A percentile compares a stretch with the other conserved stretches of the same genome.
Evolutionary conservation across 2,329 filamentous ascomycete genomes (phyloP).

Genomic region (Trematosphaeria pertusa): DNA sequence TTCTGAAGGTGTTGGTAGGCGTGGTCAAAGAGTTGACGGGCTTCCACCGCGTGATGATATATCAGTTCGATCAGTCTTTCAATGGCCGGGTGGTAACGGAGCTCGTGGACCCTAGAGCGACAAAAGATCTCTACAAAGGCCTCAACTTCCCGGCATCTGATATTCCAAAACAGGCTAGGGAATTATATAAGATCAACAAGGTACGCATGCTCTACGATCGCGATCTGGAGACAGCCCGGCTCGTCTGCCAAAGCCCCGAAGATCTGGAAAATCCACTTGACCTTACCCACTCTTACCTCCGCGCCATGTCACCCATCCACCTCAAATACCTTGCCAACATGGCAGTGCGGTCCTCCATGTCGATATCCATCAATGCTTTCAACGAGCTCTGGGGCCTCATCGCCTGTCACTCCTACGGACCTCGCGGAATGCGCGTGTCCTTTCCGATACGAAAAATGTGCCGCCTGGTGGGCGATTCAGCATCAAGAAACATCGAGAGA

Average conservation of each 20-base stretch:
- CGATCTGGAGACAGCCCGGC: conserved; percentile 77
- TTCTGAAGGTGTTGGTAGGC: conserved; percentile 82
- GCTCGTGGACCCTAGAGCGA: conserved; percentile 79
- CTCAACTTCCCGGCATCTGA: conserved; percentile 88
- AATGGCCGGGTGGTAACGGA: conserved; percentile 90
- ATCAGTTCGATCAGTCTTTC: conserved; percentile 83
- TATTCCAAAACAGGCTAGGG: conserved; percentile 83
- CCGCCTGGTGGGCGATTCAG: conserved; percentile 82
- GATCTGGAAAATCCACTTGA: conserved; percentile 79
- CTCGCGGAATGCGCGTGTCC: conserved; percentile 83
- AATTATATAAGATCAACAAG: conserved; percentile 90
- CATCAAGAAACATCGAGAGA: conserved; percentile 85
- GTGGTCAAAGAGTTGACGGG: conserved; percentile 89
- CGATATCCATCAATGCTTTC: conserved; percentile 88
- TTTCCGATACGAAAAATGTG: conserved; percentile 95
- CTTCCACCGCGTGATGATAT: conserved; percentile 92
- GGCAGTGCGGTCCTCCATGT: conserved; percentile 94
- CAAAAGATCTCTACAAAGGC: conserved; percentile 84
- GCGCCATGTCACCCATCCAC: conserved; percentile 90
- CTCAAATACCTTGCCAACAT: conserved; percentile 88
- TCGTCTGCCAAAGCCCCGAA: conserved; percentile 78
- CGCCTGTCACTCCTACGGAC: conserved; percentile 82
- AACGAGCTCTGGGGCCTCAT: conserved; percentile 87
- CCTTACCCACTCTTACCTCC: conserved; percentile 82
- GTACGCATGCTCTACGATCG: conserved; percentile 87